Evolutionary conservation across 176 grass and related monocot species (phyloP).

Genomic region (Phyllostachys edulis): DNA sequence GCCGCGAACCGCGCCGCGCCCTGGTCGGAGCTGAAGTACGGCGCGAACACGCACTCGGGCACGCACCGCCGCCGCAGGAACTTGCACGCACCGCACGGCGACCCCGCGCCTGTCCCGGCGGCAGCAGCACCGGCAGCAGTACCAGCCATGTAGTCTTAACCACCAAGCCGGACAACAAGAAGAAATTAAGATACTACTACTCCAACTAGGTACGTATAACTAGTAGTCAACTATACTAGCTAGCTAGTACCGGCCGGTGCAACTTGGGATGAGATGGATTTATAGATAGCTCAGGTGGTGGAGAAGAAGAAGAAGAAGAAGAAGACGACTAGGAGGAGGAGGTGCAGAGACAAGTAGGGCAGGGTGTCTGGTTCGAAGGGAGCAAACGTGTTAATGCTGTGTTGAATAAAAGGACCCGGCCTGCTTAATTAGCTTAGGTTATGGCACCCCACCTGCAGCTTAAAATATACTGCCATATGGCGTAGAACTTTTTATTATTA

Average conservation of each 20-base stretch:
- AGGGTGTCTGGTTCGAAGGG: constrained; percentile 69
- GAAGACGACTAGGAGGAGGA: not conserved
- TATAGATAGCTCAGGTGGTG: constrained; percentile 13
- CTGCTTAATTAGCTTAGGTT: not conserved
- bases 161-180: not conserved
- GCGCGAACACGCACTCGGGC: constrained; percentile 85
- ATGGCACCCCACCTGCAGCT: not conserved
- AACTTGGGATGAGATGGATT: not conserved
- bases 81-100: constrained; percentile 94
- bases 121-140: not conserved
- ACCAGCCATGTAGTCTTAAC: constrained; percentile 25
- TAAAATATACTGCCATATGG: not conserved
- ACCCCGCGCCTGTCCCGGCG: constrained; percentile 38
- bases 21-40: constrained; percentile 87
- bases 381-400: constrained; percentile 69
- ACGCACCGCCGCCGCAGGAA: constrained; percentile 83
- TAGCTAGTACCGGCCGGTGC: not conserved
- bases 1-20: constrained; percentile 73
- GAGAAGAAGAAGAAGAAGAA: not conserved
- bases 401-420: constrained; percentile 37
- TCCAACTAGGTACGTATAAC: not conserved
- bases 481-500: no score
- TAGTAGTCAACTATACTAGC: not conserved
- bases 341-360: constrained; percentile 56
- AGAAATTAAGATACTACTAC: not conserved